phyloP scores from a whole-genome alignment of 352 stramenopile genomes.

The Pythium volutum region DNA sequence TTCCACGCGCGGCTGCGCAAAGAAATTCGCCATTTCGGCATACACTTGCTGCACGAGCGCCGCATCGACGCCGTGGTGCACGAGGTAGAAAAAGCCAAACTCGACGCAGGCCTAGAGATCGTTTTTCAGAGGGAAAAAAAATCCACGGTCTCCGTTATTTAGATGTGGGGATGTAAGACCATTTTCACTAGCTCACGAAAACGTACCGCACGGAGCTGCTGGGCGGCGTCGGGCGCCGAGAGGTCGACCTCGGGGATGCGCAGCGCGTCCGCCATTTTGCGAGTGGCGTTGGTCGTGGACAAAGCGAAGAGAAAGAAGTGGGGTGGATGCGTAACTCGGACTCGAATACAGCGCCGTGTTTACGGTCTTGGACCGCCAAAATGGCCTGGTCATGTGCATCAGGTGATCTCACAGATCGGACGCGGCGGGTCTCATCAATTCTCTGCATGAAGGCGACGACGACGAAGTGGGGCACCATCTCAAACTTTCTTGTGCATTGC shows the following conservation, averaged over 20 bases:
- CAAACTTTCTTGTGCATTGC: background rate
- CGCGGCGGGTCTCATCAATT: no score
- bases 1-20: conserved; percentile 39
- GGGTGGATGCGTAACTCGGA: background rate
- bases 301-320: no score
- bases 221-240: conserved; percentile 33
- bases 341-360: conserved; percentile 5
- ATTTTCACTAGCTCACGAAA: background rate
- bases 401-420: no score
- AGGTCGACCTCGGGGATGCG: conserved; percentile 58
- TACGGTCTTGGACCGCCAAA: background rate
- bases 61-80: conserved; percentile 41
- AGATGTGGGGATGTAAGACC: background rate
- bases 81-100: conserved; percentile 74
- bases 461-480: no score
- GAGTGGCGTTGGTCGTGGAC: background rate
- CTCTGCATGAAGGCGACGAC: no score
- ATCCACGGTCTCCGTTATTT: background rate
- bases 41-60: conserved; percentile 46
- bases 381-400: no score
- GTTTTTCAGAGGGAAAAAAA: no score
- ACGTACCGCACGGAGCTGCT: conserved; percentile 36
- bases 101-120: conserved; percentile 44
- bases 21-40: conserved; percentile 59
- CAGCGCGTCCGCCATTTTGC: conserved; percentile 8